Conservation (phyloP, 331 rosid species). For the Saraca asoca region DNA sequence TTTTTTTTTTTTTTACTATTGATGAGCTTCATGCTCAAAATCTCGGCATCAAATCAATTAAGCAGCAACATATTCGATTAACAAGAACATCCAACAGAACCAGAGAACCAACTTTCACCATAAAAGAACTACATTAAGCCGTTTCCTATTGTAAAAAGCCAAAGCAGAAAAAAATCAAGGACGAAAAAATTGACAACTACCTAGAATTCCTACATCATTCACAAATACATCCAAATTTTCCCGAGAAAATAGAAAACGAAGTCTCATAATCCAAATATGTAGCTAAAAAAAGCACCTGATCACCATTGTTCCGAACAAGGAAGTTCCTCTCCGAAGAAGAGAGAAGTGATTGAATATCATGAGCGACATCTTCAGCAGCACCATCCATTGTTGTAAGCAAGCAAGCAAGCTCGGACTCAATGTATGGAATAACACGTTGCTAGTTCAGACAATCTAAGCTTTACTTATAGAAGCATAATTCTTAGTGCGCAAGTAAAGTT, state of each 20-base stretch:
- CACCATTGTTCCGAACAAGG: constrained; percentile 51
- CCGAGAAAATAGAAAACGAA: neutral
- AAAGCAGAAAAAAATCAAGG: neutral
- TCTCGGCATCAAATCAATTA: too few relatives aligned
- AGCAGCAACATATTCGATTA: neutral
- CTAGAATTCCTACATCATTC: neutral
- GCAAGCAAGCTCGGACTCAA: too few relatives aligned
- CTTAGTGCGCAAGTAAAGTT: too few relatives aligned
- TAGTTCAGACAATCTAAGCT: too few relatives aligned
- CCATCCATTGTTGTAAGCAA: neutral
- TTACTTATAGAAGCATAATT: too few relatives aligned
- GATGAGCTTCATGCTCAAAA: too few relatives aligned
- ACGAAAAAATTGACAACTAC: neutral
- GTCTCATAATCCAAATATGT: too few relatives aligned
- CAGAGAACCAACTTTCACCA: neutral
- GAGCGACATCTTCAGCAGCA: constrained; percentile 1
- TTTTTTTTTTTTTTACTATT: too few relatives aligned
- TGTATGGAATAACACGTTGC: too few relatives aligned
- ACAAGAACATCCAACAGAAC: neutral
- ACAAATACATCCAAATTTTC: neutral
- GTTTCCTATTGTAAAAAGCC: neutral
- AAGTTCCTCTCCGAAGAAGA: constrained; percentile 53
- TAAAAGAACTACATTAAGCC: neutral
- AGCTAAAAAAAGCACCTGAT: constrained; percentile 44
- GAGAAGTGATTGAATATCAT: constrained; percentile 49